These are phyloP conservation scores for Arthrinium phaeospermum DNA, from an alignment of 2,329 filamentous ascomycete species.

Conservation along the genomic window DNA sequence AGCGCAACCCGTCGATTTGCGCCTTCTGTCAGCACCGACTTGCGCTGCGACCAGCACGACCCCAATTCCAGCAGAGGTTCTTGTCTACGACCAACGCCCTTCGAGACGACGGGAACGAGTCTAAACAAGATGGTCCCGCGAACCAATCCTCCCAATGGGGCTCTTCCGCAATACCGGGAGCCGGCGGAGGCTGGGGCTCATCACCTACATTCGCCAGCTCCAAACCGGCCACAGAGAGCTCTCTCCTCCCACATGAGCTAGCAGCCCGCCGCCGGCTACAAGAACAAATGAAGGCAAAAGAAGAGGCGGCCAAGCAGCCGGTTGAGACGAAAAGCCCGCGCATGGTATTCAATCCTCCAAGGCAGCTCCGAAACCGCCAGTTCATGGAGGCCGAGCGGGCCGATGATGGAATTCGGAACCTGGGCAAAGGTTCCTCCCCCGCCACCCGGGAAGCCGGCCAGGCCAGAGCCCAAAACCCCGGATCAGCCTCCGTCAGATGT, in stretches of 20 bases:
- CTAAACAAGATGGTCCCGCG: background rate
- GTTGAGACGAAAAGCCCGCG: background rate
- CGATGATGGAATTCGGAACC: background rate
- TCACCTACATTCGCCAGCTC: background rate
- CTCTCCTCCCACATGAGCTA: constrained; percentile 24
- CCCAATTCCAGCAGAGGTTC: constrained; percentile 24
- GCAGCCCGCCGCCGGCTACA: constrained; percentile 20
- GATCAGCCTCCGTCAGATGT: background rate
- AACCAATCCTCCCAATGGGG: background rate
- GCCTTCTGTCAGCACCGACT: constrained; percentile 37
- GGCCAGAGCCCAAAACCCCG: background rate
- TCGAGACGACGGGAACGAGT: constrained; percentile 13
- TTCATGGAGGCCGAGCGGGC: background rate
- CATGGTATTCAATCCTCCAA: background rate
- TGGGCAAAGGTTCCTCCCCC: background rate
- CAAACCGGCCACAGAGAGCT: background rate
- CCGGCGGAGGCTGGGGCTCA: constrained; percentile 6
- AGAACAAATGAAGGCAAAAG: background rate
- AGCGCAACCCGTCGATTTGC: constrained; percentile 39
- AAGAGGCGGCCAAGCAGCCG: background rate
- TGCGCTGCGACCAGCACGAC: constrained; percentile 26
- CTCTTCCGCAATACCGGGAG: constrained; percentile 1
- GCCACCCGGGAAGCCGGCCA: background rate
- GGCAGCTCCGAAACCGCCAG: background rate
- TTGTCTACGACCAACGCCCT: constrained; percentile 29